These are phyloP conservation scores for Phytopythium vexans DNA, from an alignment of 352 stramenopile genomes.

Conservation along the genomic window DNA sequence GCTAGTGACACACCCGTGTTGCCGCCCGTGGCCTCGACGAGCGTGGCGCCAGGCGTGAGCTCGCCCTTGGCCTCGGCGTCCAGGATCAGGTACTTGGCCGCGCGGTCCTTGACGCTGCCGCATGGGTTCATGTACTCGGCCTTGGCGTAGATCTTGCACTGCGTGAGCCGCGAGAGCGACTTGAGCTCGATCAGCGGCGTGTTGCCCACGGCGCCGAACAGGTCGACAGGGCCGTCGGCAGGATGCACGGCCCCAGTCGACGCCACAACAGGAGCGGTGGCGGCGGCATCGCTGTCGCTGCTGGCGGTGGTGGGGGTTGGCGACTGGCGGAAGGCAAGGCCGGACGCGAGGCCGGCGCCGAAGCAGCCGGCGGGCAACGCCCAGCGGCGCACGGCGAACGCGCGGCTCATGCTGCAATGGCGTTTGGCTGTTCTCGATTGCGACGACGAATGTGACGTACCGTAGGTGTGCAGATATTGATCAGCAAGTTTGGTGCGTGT, in stretches of 20 bases:
- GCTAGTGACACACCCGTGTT: slow-evolving; percentile 93
- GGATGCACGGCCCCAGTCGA: not conserved
- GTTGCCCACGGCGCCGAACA: slow-evolving; percentile 69
- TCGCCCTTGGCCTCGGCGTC: slow-evolving; percentile 86
- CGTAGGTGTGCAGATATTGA: too few relatives aligned
- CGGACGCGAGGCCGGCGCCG: slow-evolving; percentile 7
- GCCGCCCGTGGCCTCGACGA: slow-evolving; percentile 85
- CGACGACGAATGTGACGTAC: too few relatives aligned
- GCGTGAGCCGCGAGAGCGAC: slow-evolving; percentile 60
- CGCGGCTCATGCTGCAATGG: not conserved
- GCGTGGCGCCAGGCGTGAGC: slow-evolving; percentile 54
- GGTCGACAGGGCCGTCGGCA: slow-evolving; percentile 42
- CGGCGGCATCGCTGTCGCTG: too few relatives aligned
- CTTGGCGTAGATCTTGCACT: slow-evolving; percentile 78
- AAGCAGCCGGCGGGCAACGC: not conserved
- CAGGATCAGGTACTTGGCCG: slow-evolving; percentile 91
- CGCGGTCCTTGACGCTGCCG: slow-evolving; percentile 93
- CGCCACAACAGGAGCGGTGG: too few relatives aligned
- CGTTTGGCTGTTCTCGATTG: too few relatives aligned
- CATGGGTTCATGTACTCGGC: slow-evolving; percentile 90
- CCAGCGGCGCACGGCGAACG: slow-evolving; percentile 1
- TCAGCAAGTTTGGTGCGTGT: too few relatives aligned
- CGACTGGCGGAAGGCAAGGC: slow-evolving; percentile 2
- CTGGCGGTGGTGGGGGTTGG: not conserved
- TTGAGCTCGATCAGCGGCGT: slow-evolving; percentile 73